These are phyloP conservation scores for Metschnikowia drakensbergensis DNA, from an alignment of 805 yeast genomes.

Conservation along the genomic window DNA sequence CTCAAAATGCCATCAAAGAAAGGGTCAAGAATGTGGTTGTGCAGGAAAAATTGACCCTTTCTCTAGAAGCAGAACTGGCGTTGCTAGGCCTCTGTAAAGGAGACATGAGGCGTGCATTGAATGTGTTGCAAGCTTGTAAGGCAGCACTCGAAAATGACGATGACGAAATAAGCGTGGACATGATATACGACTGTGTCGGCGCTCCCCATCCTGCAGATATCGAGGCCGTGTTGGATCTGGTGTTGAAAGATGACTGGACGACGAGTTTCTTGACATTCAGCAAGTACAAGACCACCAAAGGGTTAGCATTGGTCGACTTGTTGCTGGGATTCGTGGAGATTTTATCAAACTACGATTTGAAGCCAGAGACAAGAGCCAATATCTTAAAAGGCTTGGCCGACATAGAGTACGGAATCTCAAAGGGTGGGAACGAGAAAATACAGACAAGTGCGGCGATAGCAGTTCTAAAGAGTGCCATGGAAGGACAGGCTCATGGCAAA, in stretches of 20 bases:
- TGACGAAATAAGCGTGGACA: conserved; percentile 57
- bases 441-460: conserved; percentile 91
- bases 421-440: conserved; percentile 88
- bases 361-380: conserved; percentile 55
- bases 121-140: conserved; percentile 90
- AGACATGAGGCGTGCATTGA: conserved; percentile 93
- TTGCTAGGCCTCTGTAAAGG: conserved; percentile 77
- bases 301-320: conserved; percentile 86
- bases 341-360: conserved; percentile 64
- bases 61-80: conserved; percentile 58
- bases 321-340: conserved; percentile 72
- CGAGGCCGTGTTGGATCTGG: conserved; percentile 67
- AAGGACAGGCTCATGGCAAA: conserved; percentile 21
- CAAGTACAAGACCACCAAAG: conserved; percentile 65
- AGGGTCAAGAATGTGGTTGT: conserved; percentile 67
- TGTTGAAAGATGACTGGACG: conserved; percentile 85
- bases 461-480: conserved; percentile 68
- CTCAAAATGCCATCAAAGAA: conserved; percentile 60
- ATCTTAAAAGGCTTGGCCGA: conserved; percentile 74
- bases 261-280: conserved; percentile 65
- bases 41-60: conserved; percentile 59
- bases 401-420: conserved; percentile 84
- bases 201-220: conserved; percentile 90
- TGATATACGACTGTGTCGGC: conserved; percentile 93
- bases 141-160: conserved; percentile 53